Evolutionary conservation across 768 basidiomycete genomes (phyloP), one percentile per base, ranked within the genome.

Genomic region (Suillus subalutaceus): DNA sequence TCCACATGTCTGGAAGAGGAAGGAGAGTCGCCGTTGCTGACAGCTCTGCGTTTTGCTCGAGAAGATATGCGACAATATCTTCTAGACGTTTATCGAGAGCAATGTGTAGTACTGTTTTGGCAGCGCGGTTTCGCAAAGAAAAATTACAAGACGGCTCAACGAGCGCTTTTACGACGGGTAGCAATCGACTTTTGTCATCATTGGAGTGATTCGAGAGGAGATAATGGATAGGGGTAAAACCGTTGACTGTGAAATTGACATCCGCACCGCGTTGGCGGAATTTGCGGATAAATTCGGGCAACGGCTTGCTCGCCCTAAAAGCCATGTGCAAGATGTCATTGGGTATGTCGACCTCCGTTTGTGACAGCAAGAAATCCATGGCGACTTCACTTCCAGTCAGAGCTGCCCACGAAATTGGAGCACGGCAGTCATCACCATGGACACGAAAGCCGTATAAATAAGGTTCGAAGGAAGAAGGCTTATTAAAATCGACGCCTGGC

Each of bases 361-460:
- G 56, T 37, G 56, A 57, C 13, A 57, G 20, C 20, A 57, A 57
- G 37, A 57, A 23, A 37, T 57, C n/a, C n/a, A 57, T 13, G 4
- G 56, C n/a, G 13, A 23, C n/a, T 38, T n/a, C n/a, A 6, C n/a
- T 38, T n/a, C 56, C n/a, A n/a, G 20, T 57, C 12, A n/a, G 7
- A 13, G n/a, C 56, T 57, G 56, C 56, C 56, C 37, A 57, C n/a
- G 56, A 57, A 23, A 38, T 57, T 37, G 56, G 56, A 37, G 56
- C 13, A 15, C 15, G n/a, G n/a, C n/a, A n/a, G n/a, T n/a, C n/a
- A n/a, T n/a, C n/a, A n/a, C n/a, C n/a, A n/a, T n/a, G n/a, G n/a
- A n/a, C n/a, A n/a, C n/a, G n/a, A n/a, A n/a, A n/a, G n/a, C n/a
- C n/a, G n/a, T n/a, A n/a, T n/a, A n/a, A n/a, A n/a, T n/a, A n/a